These are phyloP conservation scores for Nicotiana noctiflora DNA, from an alignment of 257 asterid genomes.

Conservation along the genomic window DNA sequence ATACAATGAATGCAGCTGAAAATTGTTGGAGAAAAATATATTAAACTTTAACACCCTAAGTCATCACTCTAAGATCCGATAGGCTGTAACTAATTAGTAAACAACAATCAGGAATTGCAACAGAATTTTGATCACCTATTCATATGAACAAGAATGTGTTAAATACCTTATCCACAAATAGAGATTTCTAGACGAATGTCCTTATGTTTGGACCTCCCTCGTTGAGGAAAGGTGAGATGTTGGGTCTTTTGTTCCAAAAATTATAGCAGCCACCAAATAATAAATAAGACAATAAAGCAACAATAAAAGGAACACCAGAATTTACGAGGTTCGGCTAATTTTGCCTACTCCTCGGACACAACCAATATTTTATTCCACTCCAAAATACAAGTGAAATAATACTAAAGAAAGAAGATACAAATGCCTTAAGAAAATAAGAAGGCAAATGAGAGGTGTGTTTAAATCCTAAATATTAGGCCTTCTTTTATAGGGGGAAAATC, in stretches of 20 bases:
- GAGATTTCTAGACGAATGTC: background rate
- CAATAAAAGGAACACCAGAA: too few species aligned
- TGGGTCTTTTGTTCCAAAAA: background rate
- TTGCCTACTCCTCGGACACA: too few species aligned
- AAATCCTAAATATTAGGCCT: too few species aligned
- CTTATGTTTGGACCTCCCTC: background rate
- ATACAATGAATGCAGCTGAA: background rate
- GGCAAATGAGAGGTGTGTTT: too few species aligned
- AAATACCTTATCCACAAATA: background rate
- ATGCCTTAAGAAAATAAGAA: too few species aligned
- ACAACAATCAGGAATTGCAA: background rate
- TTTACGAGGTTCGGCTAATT: too few species aligned
- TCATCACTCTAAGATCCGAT: background rate
- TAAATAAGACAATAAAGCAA: too few species aligned
- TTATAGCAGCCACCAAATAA: too few species aligned
- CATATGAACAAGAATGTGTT: background rate
- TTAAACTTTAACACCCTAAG: background rate
- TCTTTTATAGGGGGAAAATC: too few species aligned
- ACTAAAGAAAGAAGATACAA: too few species aligned
- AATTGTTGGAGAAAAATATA: background rate
- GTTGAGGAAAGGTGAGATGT: background rate
- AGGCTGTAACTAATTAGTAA: background rate
- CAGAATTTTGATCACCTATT: background rate
- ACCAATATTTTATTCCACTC: too few species aligned
- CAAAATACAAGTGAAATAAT: too few species aligned